Percentiles rank a stretch among this genome's conserved stretches.
Evolutionary conservation across 495 filamentous ascomycete species (phyloP).

Genomic region (Hypoxylon perforatum): DNA sequence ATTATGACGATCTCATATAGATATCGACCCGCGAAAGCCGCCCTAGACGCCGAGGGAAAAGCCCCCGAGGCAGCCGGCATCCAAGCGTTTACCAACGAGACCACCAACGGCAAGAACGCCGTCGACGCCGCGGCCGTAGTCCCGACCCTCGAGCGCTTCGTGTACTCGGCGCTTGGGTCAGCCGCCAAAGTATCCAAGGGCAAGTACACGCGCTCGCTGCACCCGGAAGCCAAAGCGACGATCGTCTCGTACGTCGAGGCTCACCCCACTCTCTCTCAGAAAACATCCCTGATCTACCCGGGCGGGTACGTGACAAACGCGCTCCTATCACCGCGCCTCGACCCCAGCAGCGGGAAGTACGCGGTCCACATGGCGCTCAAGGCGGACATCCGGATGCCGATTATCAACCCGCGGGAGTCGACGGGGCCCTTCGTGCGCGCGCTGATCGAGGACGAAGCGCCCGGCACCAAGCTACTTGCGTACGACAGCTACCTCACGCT

Average conservation of each 20-base stretch:
- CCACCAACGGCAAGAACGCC: conserved; percentile 45
- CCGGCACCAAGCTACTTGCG: conserved; percentile 54
- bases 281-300: background rate
- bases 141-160: conserved; percentile 56
- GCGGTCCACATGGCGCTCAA: conserved; percentile 33
- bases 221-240: conserved; percentile 54
- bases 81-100: conserved; percentile 53
- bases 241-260: conserved; percentile 54
- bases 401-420: conserved; percentile 52
- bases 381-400: conserved; percentile 49
- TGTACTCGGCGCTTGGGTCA: conserved; percentile 51
- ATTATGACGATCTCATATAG: background rate
- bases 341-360: background rate
- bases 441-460: conserved; percentile 52
- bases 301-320: background rate
- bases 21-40: background rate
- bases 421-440: conserved; percentile 57
- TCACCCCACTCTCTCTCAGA: conserved; percentile 15
- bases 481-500: conserved; percentile 54
- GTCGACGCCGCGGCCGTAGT: conserved; percentile 53
- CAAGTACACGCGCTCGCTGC: conserved; percentile 52
- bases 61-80: conserved; percentile 46
- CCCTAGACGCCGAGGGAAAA: background rate
- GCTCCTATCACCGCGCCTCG: background rate
- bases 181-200: conserved; percentile 48